phyloP scores from a whole-genome alignment of 2,329 filamentous ascomycete species.

The Penicillium verrucosum region DNA sequence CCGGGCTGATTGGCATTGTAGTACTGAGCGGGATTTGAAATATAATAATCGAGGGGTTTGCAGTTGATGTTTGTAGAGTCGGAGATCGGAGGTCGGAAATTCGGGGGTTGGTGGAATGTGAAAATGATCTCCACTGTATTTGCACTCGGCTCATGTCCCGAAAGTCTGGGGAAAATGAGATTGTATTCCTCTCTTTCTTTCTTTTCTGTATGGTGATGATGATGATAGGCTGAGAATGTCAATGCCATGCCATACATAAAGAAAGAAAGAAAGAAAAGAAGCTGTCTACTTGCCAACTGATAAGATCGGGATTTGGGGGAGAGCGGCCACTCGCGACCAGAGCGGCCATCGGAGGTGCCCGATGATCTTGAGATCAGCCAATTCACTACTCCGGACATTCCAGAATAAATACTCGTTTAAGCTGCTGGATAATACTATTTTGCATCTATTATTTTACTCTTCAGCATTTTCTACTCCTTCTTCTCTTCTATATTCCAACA shows the following conservation, averaged over 20 bases:
- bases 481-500: neutral
- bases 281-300: constrained; percentile 12
- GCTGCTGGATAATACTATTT: neutral
- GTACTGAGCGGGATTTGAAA: neutral
- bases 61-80: constrained; percentile 1
- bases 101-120: constrained; percentile 14
- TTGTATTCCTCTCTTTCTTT: no score
- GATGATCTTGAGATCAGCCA: constrained; percentile 19
- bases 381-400: neutral
- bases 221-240: neutral
- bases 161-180: constrained; percentile 4
- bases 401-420: constrained; percentile 1
- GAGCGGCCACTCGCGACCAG: constrained; percentile 34
- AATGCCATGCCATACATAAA: neutral
- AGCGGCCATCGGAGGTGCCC: constrained; percentile 42
- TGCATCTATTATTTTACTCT: neutral
- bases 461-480: neutral
- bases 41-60: neutral
- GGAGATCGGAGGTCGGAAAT: constrained; percentile 20
- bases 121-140: constrained; percentile 1
- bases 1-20: constrained; percentile 1
- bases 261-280: neutral
- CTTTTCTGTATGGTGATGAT: neutral
- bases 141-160: neutral
- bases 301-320: constrained; percentile 29